A percentile compares a stretch with the other conserved stretches of the same genome.
Evolutionary conservation across 352 stramenopile genomes (phyloP).

Genomic region (Phytopythium delawarense): DNA sequence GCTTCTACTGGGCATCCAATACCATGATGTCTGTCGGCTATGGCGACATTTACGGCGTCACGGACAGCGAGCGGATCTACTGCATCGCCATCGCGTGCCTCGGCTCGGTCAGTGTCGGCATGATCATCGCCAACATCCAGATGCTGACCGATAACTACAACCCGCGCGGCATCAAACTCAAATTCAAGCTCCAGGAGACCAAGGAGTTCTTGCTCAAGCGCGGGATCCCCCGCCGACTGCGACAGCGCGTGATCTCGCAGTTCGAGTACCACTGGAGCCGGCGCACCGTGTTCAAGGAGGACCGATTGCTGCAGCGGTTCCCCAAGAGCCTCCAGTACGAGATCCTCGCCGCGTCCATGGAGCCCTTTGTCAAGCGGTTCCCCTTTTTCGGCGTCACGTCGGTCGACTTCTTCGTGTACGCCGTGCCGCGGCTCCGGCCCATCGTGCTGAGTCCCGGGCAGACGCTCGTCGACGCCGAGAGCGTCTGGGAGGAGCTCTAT

Average conservation of each 20-base stretch:
- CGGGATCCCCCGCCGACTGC: conserved; percentile 52
- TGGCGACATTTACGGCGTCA: conserved; percentile 86
- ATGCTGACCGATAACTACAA: conserved; percentile 92
- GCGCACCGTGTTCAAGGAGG: conserved; percentile 73
- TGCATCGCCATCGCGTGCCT: conserved; percentile 83
- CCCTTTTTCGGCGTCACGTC: conserved; percentile 72
- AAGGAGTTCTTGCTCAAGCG: conserved; percentile 80
- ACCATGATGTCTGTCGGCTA: conserved; percentile 94
- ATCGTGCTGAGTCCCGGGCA: conserved; percentile 58
- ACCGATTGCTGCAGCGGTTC: conserved; percentile 57
- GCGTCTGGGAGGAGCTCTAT: conserved; percentile 80
- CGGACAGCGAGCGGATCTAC: conserved; percentile 73
- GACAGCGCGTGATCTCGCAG: conserved; percentile 69
- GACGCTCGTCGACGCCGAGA: conserved; percentile 67
- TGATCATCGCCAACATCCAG: conserved; percentile 92
- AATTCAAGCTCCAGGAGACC: conserved; percentile 69
- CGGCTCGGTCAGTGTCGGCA: conserved; percentile 84
- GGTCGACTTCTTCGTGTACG: conserved; percentile 73
- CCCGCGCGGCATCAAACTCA: conserved; percentile 62
- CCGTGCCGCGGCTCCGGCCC: conserved; percentile 52
- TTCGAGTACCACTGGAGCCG: conserved; percentile 80
- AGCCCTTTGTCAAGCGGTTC: conserved; percentile 72
- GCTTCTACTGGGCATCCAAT: conserved; percentile 92
- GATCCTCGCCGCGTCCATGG: conserved; percentile 72
- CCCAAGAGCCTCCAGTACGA: conserved; percentile 73